Evolutionary conservation across 345 rosid genomes (phyloP).

Genomic region (Pugionium cornutum): DNA sequence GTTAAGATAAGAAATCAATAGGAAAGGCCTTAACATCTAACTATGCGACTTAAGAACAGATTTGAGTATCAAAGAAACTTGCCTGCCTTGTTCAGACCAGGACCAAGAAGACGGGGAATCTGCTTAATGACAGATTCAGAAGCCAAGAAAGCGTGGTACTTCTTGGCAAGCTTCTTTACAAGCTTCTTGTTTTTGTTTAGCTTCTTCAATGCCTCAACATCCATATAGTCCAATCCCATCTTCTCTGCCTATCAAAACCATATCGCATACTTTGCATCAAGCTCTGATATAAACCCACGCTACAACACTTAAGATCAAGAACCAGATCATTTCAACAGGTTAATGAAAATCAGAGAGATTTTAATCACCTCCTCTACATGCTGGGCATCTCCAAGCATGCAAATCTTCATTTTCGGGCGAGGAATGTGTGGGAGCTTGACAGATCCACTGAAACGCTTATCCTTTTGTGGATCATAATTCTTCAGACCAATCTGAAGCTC

Average conservation of each 20-base stretch:
- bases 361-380: constrained; percentile 73
- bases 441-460: constrained; percentile 85
- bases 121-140: no score
- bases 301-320: neutral
- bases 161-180: constrained; percentile 49
- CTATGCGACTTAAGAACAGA: neutral
- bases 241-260: constrained; percentile 43
- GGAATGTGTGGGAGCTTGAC: constrained; percentile 83
- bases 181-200: constrained; percentile 52
- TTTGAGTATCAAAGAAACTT: constrained; percentile 16
- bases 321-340: neutral
- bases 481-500: constrained; percentile 75
- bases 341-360: neutral
- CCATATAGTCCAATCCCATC: constrained; percentile 48
- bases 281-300: neutral
- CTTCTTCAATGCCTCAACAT: constrained; percentile 49
- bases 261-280: neutral
- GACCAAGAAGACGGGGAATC: no score
- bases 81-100: constrained; percentile 18
- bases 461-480: constrained; percentile 42
- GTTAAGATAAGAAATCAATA: neutral
- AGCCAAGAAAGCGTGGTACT: constrained; percentile 49
- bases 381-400: constrained; percentile 91
- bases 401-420: constrained; percentile 76
- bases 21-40: neutral